Conservation (phyloP, 2,329 filamentous ascomycete species). For the Penicillium sumatraense region DNA sequence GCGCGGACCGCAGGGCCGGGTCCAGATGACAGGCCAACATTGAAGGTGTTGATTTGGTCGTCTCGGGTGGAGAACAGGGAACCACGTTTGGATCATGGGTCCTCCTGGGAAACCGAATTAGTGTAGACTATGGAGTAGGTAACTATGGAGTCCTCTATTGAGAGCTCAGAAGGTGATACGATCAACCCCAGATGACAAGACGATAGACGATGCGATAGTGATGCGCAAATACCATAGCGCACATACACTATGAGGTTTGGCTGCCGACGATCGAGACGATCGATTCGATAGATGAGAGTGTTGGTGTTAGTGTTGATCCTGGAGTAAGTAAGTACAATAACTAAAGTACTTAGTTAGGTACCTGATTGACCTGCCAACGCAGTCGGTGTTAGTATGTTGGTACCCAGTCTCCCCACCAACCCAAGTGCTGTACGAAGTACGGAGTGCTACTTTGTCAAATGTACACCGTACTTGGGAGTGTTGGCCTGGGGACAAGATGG, state of each 20-base stretch:
- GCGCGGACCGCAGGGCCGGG: slow-evolving; percentile 19
- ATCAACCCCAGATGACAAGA: not conserved
- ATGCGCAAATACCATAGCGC: not conserved
- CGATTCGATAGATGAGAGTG: too few relatives aligned
- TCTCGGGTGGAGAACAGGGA: slow-evolving; percentile 13
- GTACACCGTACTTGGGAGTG: too few relatives aligned
- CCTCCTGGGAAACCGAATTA: too few relatives aligned
- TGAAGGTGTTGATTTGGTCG: not conserved
- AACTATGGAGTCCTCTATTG: too few relatives aligned
- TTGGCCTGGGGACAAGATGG: slow-evolving; percentile 2
- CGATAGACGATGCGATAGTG: not conserved
- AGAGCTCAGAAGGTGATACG: not conserved
- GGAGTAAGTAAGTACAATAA: too few relatives aligned
- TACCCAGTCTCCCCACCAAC: not conserved
- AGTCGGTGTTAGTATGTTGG: not conserved
- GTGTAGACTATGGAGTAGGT: too few relatives aligned
- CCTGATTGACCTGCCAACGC: not conserved
- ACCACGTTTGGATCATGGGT: slow-evolving; percentile 25
- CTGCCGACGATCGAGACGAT: slow-evolving; percentile 1
- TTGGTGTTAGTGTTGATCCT: too few relatives aligned
- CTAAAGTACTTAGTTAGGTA: too few relatives aligned
- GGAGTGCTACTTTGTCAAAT: too few relatives aligned
- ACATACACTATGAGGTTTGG: not conserved
- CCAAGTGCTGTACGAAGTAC: too few relatives aligned
- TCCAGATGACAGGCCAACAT: slow-evolving; percentile 16